A percentile compares a stretch with the other conserved stretches of the same genome.
phyloP scores from a whole-genome alignment of 371 early-diverging fungal species.

The Zancudomyces culisetae region DNA sequence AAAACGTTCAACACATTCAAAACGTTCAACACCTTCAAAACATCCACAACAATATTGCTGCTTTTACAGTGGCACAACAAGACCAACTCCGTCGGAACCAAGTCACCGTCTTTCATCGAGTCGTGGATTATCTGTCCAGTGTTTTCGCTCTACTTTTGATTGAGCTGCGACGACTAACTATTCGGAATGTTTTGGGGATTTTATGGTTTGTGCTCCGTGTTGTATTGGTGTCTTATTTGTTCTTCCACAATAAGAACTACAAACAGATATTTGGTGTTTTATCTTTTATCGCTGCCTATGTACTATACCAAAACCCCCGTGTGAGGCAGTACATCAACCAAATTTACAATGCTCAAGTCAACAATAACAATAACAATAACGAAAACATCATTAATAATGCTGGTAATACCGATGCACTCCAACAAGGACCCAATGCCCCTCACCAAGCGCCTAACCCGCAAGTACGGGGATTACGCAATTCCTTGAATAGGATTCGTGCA shows the following conservation, averaged over 20 bases:
- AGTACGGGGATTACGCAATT: no score
- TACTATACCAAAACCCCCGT: no score
- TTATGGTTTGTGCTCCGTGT: neutral
- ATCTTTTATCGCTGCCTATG: no score
- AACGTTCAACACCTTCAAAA: neutral
- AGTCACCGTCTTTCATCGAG: neutral
- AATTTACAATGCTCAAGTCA: no score
- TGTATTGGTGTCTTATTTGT: neutral
- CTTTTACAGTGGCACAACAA: neutral
- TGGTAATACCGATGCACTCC: no score
- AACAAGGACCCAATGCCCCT: no score
- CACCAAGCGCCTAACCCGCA: no score
- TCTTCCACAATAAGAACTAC: neutral
- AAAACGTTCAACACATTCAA: neutral
- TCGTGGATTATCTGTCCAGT: neutral
- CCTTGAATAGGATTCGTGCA: no score
- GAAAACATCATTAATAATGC: no score
- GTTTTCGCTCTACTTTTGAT: neutral
- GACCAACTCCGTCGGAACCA: neutral
- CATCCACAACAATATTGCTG: neutral
- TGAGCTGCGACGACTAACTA: neutral
- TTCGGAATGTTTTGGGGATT: neutral
- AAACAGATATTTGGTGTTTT: no score
- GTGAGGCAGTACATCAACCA: no score
- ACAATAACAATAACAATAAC: no score